Percentiles rank a stretch among this genome's conserved stretches.
phyloP scores from a whole-genome alignment of 139 green algal species.

The Chlorella sp. region DNA sequence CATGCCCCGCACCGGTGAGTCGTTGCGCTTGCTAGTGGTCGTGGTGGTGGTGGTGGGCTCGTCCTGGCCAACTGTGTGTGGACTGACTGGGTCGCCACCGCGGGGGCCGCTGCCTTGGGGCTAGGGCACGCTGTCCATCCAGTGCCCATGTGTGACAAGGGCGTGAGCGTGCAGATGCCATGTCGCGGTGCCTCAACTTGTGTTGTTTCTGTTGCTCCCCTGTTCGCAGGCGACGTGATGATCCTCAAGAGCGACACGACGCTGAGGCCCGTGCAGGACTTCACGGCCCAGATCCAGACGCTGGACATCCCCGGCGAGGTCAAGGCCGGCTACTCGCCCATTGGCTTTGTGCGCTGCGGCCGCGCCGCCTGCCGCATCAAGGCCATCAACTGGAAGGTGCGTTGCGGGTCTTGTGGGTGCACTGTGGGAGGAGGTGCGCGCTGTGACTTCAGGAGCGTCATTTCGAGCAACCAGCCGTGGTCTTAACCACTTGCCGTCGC shows the following conservation, averaged over 20 bases:
- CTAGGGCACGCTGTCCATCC: too few relatives aligned
- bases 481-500: too few relatives aligned
- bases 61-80: background rate
- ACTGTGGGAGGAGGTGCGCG: too few relatives aligned
- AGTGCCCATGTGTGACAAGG: too few relatives aligned
- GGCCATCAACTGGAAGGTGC: constrained; percentile 82
- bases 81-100: too few relatives aligned
- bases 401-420: background rate
- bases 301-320: constrained; percentile 89
- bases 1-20: constrained; percentile 73
- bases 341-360: constrained; percentile 87
- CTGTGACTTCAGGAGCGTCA: too few relatives aligned
- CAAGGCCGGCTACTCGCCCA: constrained; percentile 87
- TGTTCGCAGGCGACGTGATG: constrained; percentile 71
- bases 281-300: constrained; percentile 89
- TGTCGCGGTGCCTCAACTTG: too few relatives aligned
- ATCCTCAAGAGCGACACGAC: constrained; percentile 84
- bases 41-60: too few relatives aligned
- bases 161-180: too few relatives aligned
- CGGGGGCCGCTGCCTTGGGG: too few relatives aligned
- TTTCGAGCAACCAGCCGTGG: too few relatives aligned
- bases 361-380: constrained; percentile 80
- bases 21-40: background rate
- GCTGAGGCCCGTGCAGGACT: constrained; percentile 72
- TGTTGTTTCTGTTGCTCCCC: too few relatives aligned